Base-by-base conservation (phyloP, 2,329 filamentous ascomycete species). In the Aspergillus ruber region DNA sequence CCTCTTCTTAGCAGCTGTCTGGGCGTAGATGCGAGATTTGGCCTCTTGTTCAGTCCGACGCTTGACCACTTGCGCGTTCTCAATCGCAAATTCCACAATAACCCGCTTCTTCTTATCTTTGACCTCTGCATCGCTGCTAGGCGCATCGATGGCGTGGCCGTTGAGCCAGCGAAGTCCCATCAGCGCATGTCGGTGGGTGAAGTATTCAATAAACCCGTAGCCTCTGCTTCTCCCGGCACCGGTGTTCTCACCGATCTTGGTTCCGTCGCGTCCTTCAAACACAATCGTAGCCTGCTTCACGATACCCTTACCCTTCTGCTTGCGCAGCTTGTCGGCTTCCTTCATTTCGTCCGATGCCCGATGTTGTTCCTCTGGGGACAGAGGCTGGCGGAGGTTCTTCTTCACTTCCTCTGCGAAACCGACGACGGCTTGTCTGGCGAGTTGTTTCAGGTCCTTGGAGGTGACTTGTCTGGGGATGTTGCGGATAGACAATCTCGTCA, bases 191-290 rank as follows among this genome's bases (percentile, higher is more conserved):
- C 93, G 85, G 64, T 98, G 93, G 25, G 88, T 93, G 55, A 84
- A 86, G 70, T 96, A 98, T 72, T 98, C 93, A 56, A 98, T 86
- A 74, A 98, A 98, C 10, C 94, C 93, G 66, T 98, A 98, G 4
- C 93, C 93, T 65, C 91, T 82, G 65, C 87, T 93, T 64, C 87
- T 81, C 42, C 90, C 90, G 6, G 83, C 89, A 6, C 87, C 89
- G 44, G 76, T 82, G 39, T 80, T 77, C 70, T 95, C 90, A 7
- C 78, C 71, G 12, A 95, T 82, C 73, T 96, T 97, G 61, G 82
- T 82, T 41, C 93, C 93, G 57, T 93, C 83, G 32, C 81, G 80
- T 47, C 85, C 87, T 73, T 98, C 93, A 61, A 93, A 97, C 33
- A 97, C 87, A 46, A 98, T 81, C 75, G 96, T 98, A 47, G 91